phyloP scores from a whole-genome alignment of 2,329 filamentous ascomycete species.

The Ilyonectria sp. region DNA sequence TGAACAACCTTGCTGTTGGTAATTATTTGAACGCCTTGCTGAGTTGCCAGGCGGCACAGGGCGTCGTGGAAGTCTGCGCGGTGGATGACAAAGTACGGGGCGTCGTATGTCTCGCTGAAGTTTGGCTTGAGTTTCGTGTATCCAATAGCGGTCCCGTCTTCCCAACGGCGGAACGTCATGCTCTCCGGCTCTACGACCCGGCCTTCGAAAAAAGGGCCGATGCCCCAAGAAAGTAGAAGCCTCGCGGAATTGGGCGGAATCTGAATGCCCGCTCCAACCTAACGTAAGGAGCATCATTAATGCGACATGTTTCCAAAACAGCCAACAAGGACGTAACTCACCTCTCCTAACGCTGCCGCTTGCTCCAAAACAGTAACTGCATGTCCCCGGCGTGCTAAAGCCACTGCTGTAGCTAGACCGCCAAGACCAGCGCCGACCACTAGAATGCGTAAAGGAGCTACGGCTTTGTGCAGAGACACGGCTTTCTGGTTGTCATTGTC shows the following conservation, averaged over 20 bases:
- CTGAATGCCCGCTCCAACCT: conserved; percentile 52
- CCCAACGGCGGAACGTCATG: conserved; percentile 50
- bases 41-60: conserved; percentile 44
- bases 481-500: not conserved
- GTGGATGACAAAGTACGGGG: conserved; percentile 54
- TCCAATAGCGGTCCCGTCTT: conserved; percentile 47
- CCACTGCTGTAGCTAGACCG: conserved; percentile 58
- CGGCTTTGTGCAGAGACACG: not conserved
- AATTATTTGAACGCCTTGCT: conserved; percentile 47
- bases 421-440: conserved; percentile 60
- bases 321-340: conserved; percentile 30
- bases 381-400: conserved; percentile 54
- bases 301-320: not conserved
- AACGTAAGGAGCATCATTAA: conserved; percentile 7
- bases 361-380: conserved; percentile 58
- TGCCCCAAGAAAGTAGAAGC: conserved; percentile 52
- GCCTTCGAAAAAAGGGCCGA: conserved; percentile 34
- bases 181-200: conserved; percentile 42
- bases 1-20: conserved; percentile 45
- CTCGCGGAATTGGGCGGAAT: conserved; percentile 52
- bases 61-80: conserved; percentile 55
- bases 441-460: conserved; percentile 5
- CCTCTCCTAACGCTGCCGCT: conserved; percentile 57
- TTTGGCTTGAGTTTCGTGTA: conserved; percentile 49
- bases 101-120: conserved; percentile 47